Conservation (phyloP, 805 yeast species). For the Lipomyces mesembrius region DNA sequence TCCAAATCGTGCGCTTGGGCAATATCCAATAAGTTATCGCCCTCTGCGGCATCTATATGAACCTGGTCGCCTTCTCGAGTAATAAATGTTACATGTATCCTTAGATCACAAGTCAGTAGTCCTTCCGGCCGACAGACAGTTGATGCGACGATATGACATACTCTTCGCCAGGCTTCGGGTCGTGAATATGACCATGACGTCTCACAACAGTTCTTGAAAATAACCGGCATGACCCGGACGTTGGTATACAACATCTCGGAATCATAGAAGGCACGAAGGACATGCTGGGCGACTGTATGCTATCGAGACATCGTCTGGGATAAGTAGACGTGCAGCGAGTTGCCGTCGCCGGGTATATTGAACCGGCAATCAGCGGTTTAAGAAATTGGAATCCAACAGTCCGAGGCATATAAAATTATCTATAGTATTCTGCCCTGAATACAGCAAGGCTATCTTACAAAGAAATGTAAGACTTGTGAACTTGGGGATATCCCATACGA, state of each 20-base stretch:
- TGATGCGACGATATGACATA: constrained; percentile 41
- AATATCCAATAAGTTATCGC: constrained; percentile 88
- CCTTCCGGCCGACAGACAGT: not conserved
- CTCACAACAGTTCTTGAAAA: constrained; percentile 42
- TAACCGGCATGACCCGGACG: constrained; percentile 30
- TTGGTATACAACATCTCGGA: not conserved
- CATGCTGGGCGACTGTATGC: not conserved
- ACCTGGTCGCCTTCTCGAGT: constrained; percentile 88
- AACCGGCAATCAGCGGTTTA: not conserved
- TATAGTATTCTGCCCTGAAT: not conserved
- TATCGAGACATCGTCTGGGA: not conserved
- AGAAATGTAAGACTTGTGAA: not conserved
- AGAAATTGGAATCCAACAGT: not conserved
- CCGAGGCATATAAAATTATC: not conserved
- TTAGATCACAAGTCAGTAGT: constrained; percentile 17
- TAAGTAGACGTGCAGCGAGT: not conserved
- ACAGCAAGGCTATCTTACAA: not conserved
- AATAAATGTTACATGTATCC: constrained; percentile 77
- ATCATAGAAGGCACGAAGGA: not conserved
- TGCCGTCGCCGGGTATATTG: not conserved
- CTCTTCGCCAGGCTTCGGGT: constrained; percentile 94
- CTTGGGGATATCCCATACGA: not conserved
- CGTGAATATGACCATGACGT: constrained; percentile 83
- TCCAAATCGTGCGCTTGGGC: constrained; percentile 93
- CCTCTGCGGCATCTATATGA: constrained; percentile 84